Evolutionary conservation across 164 flowering plant genomes (phyloP), one percentile per base, ranked within the genome.

Genomic region (Berberis thunbergii): DNA sequence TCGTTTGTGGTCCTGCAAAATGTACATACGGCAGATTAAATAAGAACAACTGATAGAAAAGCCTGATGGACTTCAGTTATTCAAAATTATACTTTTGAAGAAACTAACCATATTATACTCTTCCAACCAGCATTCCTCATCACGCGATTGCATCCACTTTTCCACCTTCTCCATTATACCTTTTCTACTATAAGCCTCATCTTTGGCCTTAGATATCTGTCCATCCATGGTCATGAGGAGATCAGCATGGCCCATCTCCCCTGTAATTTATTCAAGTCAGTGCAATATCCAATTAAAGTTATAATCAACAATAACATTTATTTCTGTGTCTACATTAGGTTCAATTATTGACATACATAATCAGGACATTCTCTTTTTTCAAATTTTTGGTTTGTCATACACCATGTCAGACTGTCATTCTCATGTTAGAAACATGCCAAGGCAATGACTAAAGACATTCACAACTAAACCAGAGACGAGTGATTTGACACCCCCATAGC

Each of bases 71-170:
- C 11, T 52, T 10, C 3, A 52, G 11, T 10, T 10, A 7, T 52
- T 52, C n/a, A 52, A 10, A 46, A 46, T 11, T 7, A 26, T 11
- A 52, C 6, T 12, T 6, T 41, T 50, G 55, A 69, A 63, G 65
- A 77, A 69, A 49, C 68, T 67, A 12, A 93, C 98, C 87, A 67
- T 84, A 76, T 66, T 87, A 60, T 93, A 93, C 65, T 93, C 96
- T 82, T 93, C 98, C 64, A 93, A 69, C 98, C 98, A 90, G 52
- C 85, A 78, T 72, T 93, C 97, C 64, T 88, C 98, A 46, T 87
- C 86, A 52, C 92, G 72, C 54, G 95, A 87, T 64, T 74, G 69
- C 45, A 82, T 82, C 98, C 96, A 93, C 63, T 82, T 93, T 49
- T 86, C 96, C 6, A 89, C 94, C 77, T 85, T 89, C 66, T 93